These are phyloP conservation scores for Diplodia corticola DNA, from an alignment of 2,329 filamentous ascomycete species.

Conservation along the genomic window DNA sequence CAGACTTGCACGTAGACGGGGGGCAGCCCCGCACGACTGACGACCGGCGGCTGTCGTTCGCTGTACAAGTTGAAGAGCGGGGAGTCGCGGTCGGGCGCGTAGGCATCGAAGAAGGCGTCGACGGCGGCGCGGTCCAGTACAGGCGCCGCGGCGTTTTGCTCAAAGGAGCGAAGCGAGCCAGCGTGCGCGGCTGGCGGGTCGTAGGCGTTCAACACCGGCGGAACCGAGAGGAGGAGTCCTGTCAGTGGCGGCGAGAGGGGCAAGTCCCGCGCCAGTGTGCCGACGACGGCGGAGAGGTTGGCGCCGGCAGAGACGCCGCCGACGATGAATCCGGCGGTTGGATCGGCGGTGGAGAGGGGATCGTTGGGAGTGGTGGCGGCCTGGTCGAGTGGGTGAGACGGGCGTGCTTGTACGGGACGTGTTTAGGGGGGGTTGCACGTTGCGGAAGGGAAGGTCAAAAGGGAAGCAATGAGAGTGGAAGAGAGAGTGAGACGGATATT, in stretches of 20 bases:
- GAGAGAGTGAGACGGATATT: not conserved
- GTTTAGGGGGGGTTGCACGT: not conserved
- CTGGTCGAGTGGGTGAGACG: not conserved
- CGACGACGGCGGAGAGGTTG: constrained; percentile 26
- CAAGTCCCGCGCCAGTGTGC: constrained; percentile 28
- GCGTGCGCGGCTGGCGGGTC: constrained; percentile 28
- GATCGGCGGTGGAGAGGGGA: constrained; percentile 25
- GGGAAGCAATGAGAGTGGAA: not conserved
- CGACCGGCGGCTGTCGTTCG: not conserved
- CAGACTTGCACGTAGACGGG: constrained; percentile 53
- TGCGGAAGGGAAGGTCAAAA: no score
- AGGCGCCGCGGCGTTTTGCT: constrained; percentile 27
- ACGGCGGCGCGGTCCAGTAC: constrained; percentile 24
- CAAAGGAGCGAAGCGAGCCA: constrained; percentile 25
- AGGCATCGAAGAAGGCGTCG: constrained; percentile 28
- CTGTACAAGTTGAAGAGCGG: constrained; percentile 29
- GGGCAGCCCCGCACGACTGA: constrained; percentile 37
- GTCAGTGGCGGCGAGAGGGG: constrained; percentile 27
- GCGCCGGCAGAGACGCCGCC: constrained; percentile 27
- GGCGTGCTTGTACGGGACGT: no score
- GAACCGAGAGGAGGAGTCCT: constrained; percentile 24
- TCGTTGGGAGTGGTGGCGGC: constrained; percentile 23
- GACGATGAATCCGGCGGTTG: constrained; percentile 27
- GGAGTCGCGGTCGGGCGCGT: constrained; percentile 35
- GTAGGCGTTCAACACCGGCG: constrained; percentile 31